These are phyloP conservation scores for Poronia punctata DNA, from an alignment of 495 filamentous ascomycete genomes.

Conservation along the genomic window DNA sequence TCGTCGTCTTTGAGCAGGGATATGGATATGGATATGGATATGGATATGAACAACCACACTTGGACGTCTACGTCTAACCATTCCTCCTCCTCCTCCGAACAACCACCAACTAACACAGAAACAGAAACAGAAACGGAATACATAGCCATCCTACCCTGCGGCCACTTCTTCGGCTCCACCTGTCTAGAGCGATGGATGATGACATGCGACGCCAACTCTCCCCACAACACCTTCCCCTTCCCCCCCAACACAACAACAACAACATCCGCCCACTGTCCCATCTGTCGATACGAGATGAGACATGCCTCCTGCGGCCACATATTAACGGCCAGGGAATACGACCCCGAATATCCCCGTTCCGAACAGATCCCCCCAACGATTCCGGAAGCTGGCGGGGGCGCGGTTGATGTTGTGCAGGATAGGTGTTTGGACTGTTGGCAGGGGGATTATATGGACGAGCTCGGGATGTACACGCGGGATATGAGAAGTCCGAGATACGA, in stretches of 20 bases:
- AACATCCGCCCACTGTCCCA: background rate
- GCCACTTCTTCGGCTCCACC: conserved; percentile 11
- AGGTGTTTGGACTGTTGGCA: background rate
- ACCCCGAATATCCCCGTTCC: background rate
- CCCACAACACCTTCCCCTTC: too few species aligned
- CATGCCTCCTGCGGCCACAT: background rate
- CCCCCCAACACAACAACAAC: too few species aligned
- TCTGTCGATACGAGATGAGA: conserved; percentile 1
- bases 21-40: too few species aligned
- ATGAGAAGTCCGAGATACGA: too few species aligned
- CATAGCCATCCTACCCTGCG: conserved; percentile 14
- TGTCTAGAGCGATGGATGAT: conserved; percentile 4
- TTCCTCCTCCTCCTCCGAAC: conserved; percentile 31
- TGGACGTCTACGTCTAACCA: too few species aligned
- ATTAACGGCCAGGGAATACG: background rate
- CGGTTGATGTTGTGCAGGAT: too few species aligned
- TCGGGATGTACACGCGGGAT: too few species aligned
- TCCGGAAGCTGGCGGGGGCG: background rate
- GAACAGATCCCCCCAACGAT: background rate
- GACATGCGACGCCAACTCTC: too few species aligned
- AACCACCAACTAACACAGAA: background rate
- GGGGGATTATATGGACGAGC: background rate
- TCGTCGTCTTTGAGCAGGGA: background rate
- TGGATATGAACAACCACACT: too few species aligned
- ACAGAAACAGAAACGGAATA: background rate